Conservation (phyloP, 306 rosid genomes). For the Pachyrhizus erosus region DNA sequence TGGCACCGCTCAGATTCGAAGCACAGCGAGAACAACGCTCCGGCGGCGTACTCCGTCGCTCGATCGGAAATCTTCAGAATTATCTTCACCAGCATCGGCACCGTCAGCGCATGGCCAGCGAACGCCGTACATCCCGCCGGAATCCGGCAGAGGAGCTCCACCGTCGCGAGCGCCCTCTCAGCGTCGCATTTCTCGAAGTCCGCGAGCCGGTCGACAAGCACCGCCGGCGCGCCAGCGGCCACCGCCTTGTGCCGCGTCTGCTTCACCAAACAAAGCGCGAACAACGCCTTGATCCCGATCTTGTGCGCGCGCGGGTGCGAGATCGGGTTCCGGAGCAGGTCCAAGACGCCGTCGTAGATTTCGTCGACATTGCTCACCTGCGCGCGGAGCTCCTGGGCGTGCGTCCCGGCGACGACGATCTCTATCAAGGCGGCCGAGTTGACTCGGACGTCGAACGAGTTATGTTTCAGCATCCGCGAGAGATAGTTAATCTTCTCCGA, state of each 20-base stretch:
- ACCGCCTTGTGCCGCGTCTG: slow-evolving; percentile 79
- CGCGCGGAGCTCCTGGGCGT: slow-evolving; percentile 69
- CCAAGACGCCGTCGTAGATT: slow-evolving; percentile 75
- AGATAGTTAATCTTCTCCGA: slow-evolving; percentile 51
- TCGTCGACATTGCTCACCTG: slow-evolving; percentile 66
- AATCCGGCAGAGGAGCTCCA: slow-evolving; percentile 75
- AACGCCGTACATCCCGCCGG: slow-evolving; percentile 69
- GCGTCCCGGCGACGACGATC: slow-evolving; percentile 68
- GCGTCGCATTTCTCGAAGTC: slow-evolving; percentile 89
- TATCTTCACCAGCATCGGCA: slow-evolving; percentile 82
- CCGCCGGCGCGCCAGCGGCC: slow-evolving; percentile 72
- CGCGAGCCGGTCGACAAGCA: slow-evolving; percentile 66
- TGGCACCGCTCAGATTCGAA: slow-evolving; percentile 68
- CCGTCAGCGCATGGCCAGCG: slow-evolving; percentile 75
- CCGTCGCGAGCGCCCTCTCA: slow-evolving; percentile 82
- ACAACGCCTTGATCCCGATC: slow-evolving; percentile 78
- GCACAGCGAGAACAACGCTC: slow-evolving; percentile 85
- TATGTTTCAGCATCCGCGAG: slow-evolving; percentile 53
- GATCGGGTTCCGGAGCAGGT: slow-evolving; percentile 58
- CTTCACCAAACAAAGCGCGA: slow-evolving; percentile 79
- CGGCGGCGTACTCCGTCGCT: slow-evolving; percentile 92
- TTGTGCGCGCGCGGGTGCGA: slow-evolving; percentile 71
- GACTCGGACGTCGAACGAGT: slow-evolving; percentile 64
- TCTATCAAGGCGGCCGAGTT: slow-evolving; percentile 85
- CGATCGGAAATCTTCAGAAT: slow-evolving; percentile 82